These are phyloP conservation scores for Lunularia cruciata DNA, from an alignment of 225 moss, liverwort and hornwort species.

Conservation along the genomic window DNA sequence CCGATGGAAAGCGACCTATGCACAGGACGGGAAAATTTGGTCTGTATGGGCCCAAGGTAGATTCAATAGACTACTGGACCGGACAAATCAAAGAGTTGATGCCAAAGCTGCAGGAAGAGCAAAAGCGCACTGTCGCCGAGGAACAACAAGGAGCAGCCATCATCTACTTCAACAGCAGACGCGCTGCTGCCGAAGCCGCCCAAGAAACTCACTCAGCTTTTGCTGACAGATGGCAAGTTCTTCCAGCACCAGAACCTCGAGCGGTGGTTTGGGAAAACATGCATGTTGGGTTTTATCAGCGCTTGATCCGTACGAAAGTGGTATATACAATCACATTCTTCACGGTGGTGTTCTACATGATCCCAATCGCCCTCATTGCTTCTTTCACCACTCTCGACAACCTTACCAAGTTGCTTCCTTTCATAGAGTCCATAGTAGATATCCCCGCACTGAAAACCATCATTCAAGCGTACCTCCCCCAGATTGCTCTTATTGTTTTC, in stretches of 20 bases:
- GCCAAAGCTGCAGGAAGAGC: conserved; percentile 46
- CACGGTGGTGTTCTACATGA: conserved; percentile 83
- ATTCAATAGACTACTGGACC: conserved; percentile 67
- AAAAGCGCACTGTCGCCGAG: conserved; percentile 29
- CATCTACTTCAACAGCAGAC: conserved; percentile 69
- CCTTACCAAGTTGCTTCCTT: conserved; percentile 70
- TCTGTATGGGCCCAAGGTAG: conserved; percentile 57
- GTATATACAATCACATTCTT: conserved; percentile 73
- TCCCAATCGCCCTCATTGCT: conserved; percentile 82
- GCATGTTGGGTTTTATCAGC: conserved; percentile 51
- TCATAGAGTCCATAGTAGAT: conserved; percentile 63
- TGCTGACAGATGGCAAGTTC: conserved; percentile 69
- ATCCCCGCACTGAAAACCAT: conserved; percentile 55
- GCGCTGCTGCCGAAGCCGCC: conserved; percentile 75
- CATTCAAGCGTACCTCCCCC: conserved; percentile 81
- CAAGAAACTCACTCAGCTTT: conserved; percentile 50
- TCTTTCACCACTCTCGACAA: conserved; percentile 75
- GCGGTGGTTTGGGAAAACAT: conserved; percentile 76
- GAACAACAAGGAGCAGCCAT: conserved; percentile 56
- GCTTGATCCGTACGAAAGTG: conserved; percentile 54
- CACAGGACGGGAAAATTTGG: conserved; percentile 57
- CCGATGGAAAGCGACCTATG: conserved; percentile 57
- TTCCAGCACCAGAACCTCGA: conserved; percentile 81
- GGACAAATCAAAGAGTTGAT: conserved; percentile 58
- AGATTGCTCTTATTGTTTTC: conserved; percentile 70